Evolutionary conservation across 805 yeast genomes (phyloP).

Genomic region (Millerozyma acaciae): DNA sequence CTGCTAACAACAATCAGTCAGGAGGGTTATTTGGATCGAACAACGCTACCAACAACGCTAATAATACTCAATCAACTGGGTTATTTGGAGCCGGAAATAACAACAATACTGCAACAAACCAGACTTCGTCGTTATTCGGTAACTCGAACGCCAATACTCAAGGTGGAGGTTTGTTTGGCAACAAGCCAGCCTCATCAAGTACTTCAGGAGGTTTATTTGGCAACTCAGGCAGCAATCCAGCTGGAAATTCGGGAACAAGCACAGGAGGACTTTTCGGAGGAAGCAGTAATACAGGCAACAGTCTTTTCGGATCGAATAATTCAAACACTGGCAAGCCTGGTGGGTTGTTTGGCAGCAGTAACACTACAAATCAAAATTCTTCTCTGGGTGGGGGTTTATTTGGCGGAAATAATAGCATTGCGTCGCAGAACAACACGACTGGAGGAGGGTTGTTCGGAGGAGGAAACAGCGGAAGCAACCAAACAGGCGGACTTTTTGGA

Average conservation of each 20-base stretch:
- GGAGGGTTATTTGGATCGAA: slow-evolving; percentile 2
- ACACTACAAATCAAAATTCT: slow-evolving; percentile 4
- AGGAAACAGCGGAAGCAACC: slow-evolving; percentile 7
- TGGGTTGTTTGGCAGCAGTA: slow-evolving; percentile 20
- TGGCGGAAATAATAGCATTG: no score
- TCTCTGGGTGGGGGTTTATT: slow-evolving; percentile 24
- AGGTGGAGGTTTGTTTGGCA: slow-evolving; percentile 14
- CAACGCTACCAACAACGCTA: slow-evolving; percentile 3
- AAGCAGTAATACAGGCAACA: slow-evolving; percentile 19
- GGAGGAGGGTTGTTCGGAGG: slow-evolving; percentile 24
- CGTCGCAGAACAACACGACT: slow-evolving; percentile 6
- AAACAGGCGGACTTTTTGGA: slow-evolving; percentile 22
- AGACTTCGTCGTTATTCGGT: neutral
- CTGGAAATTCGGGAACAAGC: slow-evolving; percentile 19
- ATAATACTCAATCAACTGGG: slow-evolving; percentile 6
- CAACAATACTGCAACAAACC: neutral
- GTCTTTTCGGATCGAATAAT: slow-evolving; percentile 21
- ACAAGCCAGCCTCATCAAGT: slow-evolving; percentile 9
- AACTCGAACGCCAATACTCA: slow-evolving; percentile 1
- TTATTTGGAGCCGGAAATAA: slow-evolving; percentile 3
- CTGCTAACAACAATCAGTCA: slow-evolving; percentile 1
- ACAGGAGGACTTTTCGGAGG: slow-evolving; percentile 23
- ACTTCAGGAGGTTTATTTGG: slow-evolving; percentile 19
- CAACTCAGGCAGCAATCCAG: slow-evolving; percentile 11
- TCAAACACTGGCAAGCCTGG: slow-evolving; percentile 9